Conservation (phyloP, 495 filamentous ascomycete genomes). For the Aspergillus hancockii region DNA sequence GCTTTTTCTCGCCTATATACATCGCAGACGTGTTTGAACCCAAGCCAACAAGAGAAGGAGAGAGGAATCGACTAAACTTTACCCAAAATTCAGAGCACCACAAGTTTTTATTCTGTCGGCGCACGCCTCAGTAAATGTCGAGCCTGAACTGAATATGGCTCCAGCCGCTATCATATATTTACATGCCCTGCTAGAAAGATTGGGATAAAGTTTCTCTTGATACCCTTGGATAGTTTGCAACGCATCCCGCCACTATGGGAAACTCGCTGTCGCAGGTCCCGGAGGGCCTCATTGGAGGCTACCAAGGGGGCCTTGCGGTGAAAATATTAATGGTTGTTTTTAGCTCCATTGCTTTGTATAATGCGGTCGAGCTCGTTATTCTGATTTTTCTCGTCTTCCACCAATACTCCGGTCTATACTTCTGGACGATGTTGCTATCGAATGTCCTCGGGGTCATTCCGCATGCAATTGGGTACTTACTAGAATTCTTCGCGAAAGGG, state of each 20-base stretch:
- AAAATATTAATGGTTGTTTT: conserved; percentile 49
- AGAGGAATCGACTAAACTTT: too few species aligned
- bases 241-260: neutral
- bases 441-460: conserved; percentile 42
- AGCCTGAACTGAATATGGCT: neutral
- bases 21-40: too few species aligned
- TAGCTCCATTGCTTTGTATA: conserved; percentile 52
- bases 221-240: neutral
- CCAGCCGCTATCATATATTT: neutral
- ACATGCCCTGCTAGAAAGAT: neutral
- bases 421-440: conserved; percentile 48
- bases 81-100: too few species aligned
- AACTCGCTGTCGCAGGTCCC: conserved; percentile 27
- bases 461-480: conserved; percentile 53
- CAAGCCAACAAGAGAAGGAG: too few species aligned
- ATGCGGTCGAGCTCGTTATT: conserved; percentile 51
- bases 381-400: conserved; percentile 51
- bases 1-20: too few species aligned
- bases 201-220: neutral
- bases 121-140: too few species aligned
- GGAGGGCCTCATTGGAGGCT: conserved; percentile 39
- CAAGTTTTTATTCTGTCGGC: too few species aligned
- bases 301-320: conserved; percentile 29
- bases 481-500: conserved; percentile 53
- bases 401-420: conserved; percentile 47